phyloP scores from a whole-genome alignment of 148 eudicot species.

The Rhododendron griersonianum region DNA sequence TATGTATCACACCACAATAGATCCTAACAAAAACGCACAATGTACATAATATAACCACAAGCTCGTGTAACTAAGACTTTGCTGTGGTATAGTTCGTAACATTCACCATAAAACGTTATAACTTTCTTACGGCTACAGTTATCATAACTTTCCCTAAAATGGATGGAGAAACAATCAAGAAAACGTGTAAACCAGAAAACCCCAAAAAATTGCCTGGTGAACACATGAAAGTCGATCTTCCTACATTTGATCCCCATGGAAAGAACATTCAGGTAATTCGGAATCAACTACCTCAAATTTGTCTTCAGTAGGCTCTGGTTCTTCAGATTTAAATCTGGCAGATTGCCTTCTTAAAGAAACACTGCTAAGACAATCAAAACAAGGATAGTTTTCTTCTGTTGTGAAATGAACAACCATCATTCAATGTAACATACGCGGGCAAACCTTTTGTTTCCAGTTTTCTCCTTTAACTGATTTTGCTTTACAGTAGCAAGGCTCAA shows the following conservation, averaged over 20 bases:
- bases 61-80: not conserved
- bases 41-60: not conserved
- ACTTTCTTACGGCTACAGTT: not conserved
- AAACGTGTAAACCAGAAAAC: not conserved
- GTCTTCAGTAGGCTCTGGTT: conserved; percentile 20
- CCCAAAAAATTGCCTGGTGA: not conserved
- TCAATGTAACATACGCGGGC: not conserved
- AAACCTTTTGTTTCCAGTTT: conserved; percentile 32
- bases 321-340: conserved; percentile 31
- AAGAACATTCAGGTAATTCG: not conserved
- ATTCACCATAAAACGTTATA: not conserved
- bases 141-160: not conserved
- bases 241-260: conserved; percentile 8
- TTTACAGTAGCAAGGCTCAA: conserved; percentile 19
- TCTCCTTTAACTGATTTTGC: conserved; percentile 18
- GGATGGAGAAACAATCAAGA: not conserved
- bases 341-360: conserved; percentile 35
- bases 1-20: not conserved
- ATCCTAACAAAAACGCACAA: not conserved
- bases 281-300: conserved; percentile 16
- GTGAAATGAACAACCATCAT: not conserved
- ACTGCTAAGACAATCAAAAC: conserved; percentile 11
- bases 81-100: not conserved
- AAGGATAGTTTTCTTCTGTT: not conserved
- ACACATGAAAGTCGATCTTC: conserved; percentile 13